Evolutionary conservation across 169 alveolate species (phyloP).

Genomic region (Cardiosporidium cionae): DNA sequence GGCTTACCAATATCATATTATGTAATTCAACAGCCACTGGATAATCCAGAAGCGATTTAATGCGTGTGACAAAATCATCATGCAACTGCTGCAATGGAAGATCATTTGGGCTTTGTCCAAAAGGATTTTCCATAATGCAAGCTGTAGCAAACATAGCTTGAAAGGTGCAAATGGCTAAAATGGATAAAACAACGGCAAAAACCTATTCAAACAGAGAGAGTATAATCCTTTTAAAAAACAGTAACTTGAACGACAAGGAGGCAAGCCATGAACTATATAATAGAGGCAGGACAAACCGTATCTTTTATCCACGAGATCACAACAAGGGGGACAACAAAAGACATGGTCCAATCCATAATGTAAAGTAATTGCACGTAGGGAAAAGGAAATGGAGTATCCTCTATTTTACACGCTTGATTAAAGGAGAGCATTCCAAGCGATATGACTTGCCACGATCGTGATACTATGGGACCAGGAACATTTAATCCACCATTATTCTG

Average conservation of each 20-base stretch:
- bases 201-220: neutral
- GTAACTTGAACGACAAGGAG: neutral
- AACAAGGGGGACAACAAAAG: conserved; percentile 5
- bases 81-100: conserved; percentile 3
- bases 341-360: conserved; percentile 14
- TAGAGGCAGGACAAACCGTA: neutral
- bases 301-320: conserved; percentile 3
- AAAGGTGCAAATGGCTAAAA: neutral
- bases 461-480: no score
- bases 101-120: conserved; percentile 5
- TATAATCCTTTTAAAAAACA: neutral
- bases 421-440: conserved; percentile 14
- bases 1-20: neutral
- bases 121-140: conserved; percentile 13
- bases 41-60: conserved; percentile 6
- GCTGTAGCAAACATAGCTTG: conserved; percentile 17
- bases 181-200: neutral
- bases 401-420: conserved; percentile 12
- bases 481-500: no score
- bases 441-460: no score
- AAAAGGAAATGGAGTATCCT: conserved; percentile 21
- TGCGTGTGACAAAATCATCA: conserved; percentile 5
- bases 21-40: neutral
- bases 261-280: neutral
- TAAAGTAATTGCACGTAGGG: conserved; percentile 19